phyloP scores from a whole-genome alignment of 106 monocot species.

The Allium fistulosum region DNA sequence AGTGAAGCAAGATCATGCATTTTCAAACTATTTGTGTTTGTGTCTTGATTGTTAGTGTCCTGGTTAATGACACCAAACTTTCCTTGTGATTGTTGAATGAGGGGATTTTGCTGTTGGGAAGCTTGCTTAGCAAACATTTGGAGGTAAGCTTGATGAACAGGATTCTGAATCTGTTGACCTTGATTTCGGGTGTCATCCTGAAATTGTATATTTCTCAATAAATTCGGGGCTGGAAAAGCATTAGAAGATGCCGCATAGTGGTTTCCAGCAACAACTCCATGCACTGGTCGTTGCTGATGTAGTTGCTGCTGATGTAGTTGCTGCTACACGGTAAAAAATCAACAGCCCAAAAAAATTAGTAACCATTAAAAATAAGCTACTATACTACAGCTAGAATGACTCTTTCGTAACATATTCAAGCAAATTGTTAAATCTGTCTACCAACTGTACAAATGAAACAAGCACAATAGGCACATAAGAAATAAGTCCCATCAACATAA shows the following conservation, averaged over 20 bases:
- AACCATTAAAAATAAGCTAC: too few species aligned
- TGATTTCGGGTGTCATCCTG: constrained; percentile 33
- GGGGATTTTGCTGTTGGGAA: constrained; percentile 71
- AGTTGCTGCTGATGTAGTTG: constrained; percentile 8
- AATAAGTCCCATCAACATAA: too few species aligned
- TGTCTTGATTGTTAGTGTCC: constrained; percentile 44
- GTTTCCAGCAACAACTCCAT: constrained; percentile 33
- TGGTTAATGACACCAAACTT: constrained; percentile 27
- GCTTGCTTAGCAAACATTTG: constrained; percentile 54
- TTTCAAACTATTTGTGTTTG: constrained; percentile 33
- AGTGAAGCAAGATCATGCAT: constrained; percentile 73
- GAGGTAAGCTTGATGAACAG: constrained; percentile 58
- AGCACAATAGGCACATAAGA: too few species aligned
- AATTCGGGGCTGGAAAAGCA: constrained; percentile 20
- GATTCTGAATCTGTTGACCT: constrained; percentile 38
- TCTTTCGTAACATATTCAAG: too few species aligned
- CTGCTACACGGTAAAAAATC: constrained; percentile 10
- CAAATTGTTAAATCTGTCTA: too few species aligned
- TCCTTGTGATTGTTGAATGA: constrained; percentile 35
- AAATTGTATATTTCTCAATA: constrained; percentile 19
- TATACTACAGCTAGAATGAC: too few species aligned
- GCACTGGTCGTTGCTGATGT: constrained; percentile 24
- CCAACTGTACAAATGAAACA: too few species aligned
- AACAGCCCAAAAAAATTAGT: background rate
- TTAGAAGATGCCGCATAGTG: constrained; percentile 50